Evolutionary conservation across 768 basidiomycete species (phyloP).

Genomic region (Leccinum olivaceopallidum): DNA sequence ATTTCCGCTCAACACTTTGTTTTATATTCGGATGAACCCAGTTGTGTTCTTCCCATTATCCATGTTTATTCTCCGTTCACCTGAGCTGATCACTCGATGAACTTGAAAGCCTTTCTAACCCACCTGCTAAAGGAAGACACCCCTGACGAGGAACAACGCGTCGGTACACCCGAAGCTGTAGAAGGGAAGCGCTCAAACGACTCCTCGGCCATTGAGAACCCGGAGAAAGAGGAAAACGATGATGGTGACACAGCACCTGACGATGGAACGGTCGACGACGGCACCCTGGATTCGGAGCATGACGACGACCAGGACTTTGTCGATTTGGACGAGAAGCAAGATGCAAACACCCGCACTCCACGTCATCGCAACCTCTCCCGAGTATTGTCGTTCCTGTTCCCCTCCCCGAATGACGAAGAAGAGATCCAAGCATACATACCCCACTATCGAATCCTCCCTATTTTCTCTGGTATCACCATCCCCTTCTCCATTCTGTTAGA

Average conservation of each 20-base stretch:
- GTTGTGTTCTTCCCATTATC: not conserved
- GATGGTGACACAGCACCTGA: not conserved
- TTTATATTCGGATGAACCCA: not conserved
- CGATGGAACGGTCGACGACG: not conserved
- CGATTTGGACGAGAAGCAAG: conserved; percentile 2
- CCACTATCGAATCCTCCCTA: conserved; percentile 62
- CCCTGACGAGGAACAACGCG: conserved; percentile 21
- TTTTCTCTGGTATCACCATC: conserved; percentile 65
- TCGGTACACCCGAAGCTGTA: not conserved
- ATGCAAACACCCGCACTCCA: not conserved
- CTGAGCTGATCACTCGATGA: conserved; percentile 12
- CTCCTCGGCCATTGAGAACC: not conserved
- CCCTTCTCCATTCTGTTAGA: conserved; percentile 82
- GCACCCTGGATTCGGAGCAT: conserved; percentile 5
- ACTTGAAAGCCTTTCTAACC: conserved; percentile 9
- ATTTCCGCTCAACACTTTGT: not conserved
- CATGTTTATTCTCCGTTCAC: conserved; percentile 6
- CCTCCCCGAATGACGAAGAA: conserved; percentile 25
- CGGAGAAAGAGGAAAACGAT: not conserved
- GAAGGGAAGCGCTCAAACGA: not conserved
- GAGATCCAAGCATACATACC: conserved; percentile 43
- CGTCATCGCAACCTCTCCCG: conserved; percentile 6
- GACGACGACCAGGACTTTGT: conserved; percentile 14
- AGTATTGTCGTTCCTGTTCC: conserved; percentile 14
- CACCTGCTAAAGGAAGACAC: conserved; percentile 10